Conservation (phyloP, 2,329 filamentous ascomycete genomes). For the Penicillium sp. region DNA sequence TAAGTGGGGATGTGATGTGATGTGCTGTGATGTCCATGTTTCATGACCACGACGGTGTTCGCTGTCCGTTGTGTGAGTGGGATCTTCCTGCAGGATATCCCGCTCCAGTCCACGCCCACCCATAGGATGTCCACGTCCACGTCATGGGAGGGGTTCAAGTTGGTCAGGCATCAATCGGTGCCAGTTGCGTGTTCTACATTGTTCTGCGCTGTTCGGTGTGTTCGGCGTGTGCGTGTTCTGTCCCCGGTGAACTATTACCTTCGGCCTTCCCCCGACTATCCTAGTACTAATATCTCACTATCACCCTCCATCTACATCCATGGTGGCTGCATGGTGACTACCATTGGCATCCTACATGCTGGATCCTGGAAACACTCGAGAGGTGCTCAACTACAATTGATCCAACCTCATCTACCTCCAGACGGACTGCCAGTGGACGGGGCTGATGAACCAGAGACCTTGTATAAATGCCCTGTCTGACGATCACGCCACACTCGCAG, state of each 20-base stretch:
- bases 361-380: neutral
- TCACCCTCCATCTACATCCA: neutral
- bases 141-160: no score
- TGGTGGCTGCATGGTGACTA: neutral
- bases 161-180: no score
- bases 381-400: neutral
- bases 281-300: neutral
- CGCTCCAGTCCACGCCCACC: neutral
- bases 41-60: neutral
- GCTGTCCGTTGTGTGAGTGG: neutral
- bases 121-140: no score
- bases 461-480: conserved; percentile 19
- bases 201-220: no score
- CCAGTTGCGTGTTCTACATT: no score
- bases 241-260: no score
- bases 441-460: conserved; percentile 10
- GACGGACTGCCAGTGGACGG: neutral
- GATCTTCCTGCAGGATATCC: conserved; percentile 3
- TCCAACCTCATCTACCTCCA: neutral
- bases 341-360: neutral
- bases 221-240: no score
- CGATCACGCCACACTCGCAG: conserved; percentile 22
- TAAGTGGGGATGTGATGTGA: neutral
- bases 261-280: neutral
- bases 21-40: conserved; percentile 3